These are phyloP conservation scores for Lanmaoa rubissima DNA, from an alignment of 768 basidiomycete genomes.

Conservation along the genomic window DNA sequence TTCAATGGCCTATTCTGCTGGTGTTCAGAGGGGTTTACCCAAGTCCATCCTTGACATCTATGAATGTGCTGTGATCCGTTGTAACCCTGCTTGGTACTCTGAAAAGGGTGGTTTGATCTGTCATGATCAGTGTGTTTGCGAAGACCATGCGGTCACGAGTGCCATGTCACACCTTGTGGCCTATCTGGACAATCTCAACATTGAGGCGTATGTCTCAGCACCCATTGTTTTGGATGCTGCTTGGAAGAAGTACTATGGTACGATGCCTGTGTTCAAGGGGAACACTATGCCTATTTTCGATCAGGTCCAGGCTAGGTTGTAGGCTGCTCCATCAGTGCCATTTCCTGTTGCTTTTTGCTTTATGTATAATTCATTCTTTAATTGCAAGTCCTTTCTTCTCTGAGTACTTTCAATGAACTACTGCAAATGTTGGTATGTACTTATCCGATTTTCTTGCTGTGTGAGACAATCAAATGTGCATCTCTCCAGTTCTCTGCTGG, in stretches of 20 bases:
- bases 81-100: constrained; percentile 1
- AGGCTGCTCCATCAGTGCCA: too few species aligned
- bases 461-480: too few species aligned
- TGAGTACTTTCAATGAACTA: too few species aligned
- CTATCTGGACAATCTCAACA: constrained; percentile 42
- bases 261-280: constrained; percentile 43
- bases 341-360: too few species aligned
- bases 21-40: constrained; percentile 41
- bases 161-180: constrained; percentile 33
- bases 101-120: constrained; percentile 17
- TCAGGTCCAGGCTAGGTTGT: constrained; percentile 3
- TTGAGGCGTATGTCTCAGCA: constrained; percentile 44
- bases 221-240: constrained; percentile 28
- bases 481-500: too few species aligned
- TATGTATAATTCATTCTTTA: too few species aligned
- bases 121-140: constrained; percentile 45
- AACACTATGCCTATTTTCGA: constrained; percentile 38
- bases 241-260: constrained; percentile 47
- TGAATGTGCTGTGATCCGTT: constrained; percentile 38
- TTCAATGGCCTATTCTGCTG: constrained; percentile 60
- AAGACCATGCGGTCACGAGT: constrained; percentile 38
- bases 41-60: constrained; percentile 54
- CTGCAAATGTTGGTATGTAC: too few species aligned
- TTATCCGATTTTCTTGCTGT: too few species aligned
- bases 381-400: too few species aligned